Evolutionary conservation across 208 protist species (phyloP), one percentile per base, ranked within the genome.

Genomic region (Herpetomonas samuelpessoai): DNA sequence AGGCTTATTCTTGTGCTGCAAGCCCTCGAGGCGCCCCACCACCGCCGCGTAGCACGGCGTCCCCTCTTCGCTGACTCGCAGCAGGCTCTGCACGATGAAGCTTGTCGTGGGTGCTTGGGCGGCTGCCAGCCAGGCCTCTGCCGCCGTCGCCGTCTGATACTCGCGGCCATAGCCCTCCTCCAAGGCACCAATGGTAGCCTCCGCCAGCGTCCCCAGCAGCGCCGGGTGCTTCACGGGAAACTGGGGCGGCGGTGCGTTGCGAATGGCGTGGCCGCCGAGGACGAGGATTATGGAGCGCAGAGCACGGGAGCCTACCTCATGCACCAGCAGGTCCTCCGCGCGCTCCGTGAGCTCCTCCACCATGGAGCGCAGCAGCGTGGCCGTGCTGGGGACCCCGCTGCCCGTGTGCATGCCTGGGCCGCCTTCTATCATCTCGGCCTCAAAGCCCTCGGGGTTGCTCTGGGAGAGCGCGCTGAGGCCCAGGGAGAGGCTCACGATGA

Each of bases 61-160:
- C 35, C 73, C 86, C 12, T 67, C 55, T 7, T 72, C 73, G 49
- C 82, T 82, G 38, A 91, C 85, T 9, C 83, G 79, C 47, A 96
- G 72, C 1, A 96, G 72, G 62, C 74, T 93, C 71, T 96, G 90
- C 22, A 93, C 47, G 22, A 93, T 73, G 30, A 96, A 83, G 56
- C 90, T 93, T 3, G 83, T 82, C 9, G 85, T 79, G 4, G 86
- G 74, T 4, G 61, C 61, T 56, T 76, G 78, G 50, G 78, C 81
- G 18, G 85, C 83, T n/a, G 71, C 74, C 62, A 93, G 62, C 90
- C 84, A 94, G 28, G 79, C 48, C 66, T 91, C 83, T 10, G 74
- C 74, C 0, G 22, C 51, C 10, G 44, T 51, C 2, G 57, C 4
- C 0, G 65, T 63, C 27, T 65, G 45, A 65, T 77, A 76, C 65